Evolutionary conservation across 2,329 filamentous ascomycete species (phyloP).

Genomic region (Clonostachys chloroleuca): DNA sequence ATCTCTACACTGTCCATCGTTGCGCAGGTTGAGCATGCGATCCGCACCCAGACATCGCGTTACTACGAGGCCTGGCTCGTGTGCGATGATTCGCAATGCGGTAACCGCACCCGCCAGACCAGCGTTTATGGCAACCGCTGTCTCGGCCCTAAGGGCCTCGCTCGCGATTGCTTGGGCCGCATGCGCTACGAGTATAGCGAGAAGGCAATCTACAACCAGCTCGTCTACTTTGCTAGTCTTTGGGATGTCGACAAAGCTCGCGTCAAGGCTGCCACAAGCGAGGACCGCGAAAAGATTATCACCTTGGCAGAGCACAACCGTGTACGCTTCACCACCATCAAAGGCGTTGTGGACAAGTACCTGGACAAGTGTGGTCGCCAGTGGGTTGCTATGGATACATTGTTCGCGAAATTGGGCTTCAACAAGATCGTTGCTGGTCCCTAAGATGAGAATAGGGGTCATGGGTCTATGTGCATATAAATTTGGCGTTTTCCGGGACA

Average conservation of each 20-base stretch:
- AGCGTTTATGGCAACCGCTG: conserved; percentile 89
- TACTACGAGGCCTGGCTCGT: conserved; percentile 94
- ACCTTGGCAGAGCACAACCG: conserved; percentile 81
- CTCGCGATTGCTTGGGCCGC: conserved; percentile 75
- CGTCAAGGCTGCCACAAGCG: conserved; percentile 35
- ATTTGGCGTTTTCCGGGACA: too few relatives aligned
- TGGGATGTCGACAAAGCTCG: conserved; percentile 88
- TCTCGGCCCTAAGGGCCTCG: conserved; percentile 80
- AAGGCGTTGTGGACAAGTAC: conserved; percentile 75
- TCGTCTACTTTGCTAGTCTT: conserved; percentile 78
- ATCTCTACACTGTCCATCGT: conserved; percentile 72
- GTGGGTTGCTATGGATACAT: conserved; percentile 89
- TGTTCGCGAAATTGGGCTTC: conserved; percentile 70
- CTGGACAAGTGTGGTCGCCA: conserved; percentile 85
- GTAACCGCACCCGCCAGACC: conserved; percentile 84
- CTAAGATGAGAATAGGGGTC: conserved; percentile 32
- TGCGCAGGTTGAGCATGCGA: conserved; percentile 81
- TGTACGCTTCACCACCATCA: conserved; percentile 70
- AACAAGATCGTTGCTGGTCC: conserved; percentile 17
- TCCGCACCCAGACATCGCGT: conserved; percentile 70
- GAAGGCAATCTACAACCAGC: conserved; percentile 90
- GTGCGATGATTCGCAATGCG: conserved; percentile 86
- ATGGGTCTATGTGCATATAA: conserved; percentile 24
- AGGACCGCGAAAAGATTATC: conserved; percentile 61
- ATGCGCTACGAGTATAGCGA: conserved; percentile 89